Evolutionary conservation across 306 rosid species (phyloP).

Genomic region (Prinsepia uniflora): DNA sequence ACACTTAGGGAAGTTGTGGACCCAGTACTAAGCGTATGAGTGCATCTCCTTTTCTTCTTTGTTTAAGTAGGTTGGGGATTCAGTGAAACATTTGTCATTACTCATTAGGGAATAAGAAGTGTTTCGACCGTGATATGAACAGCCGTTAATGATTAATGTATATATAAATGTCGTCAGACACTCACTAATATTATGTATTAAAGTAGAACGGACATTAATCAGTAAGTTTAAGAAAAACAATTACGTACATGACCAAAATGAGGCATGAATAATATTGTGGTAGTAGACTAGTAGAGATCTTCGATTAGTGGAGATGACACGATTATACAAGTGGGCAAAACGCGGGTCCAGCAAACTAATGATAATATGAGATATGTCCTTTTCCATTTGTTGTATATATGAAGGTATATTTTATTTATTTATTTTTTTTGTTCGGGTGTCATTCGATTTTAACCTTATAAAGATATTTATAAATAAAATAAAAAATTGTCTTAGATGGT

Average conservation of each 20-base stretch:
- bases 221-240: background rate
- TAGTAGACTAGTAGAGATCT: background rate
- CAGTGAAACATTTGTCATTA: slow-evolving; percentile 48
- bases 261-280: slow-evolving; percentile 10
- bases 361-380: slow-evolving; percentile 8
- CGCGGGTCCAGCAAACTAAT: slow-evolving; percentile 25
- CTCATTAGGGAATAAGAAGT: slow-evolving; percentile 50
- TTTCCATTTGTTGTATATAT: too few relatives aligned
- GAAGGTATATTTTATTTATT: too few relatives aligned
- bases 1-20: background rate
- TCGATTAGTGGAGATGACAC: slow-evolving; percentile 10
- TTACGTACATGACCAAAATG: background rate
- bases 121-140: slow-evolving; percentile 10
- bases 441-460: slow-evolving; percentile 19
- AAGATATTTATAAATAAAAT: background rate
- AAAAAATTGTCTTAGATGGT: slow-evolving; percentile 20
- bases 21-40: slow-evolving; percentile 9
- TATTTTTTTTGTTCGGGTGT: background rate
- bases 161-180: background rate
- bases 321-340: slow-evolving; percentile 43
- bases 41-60: slow-evolving; percentile 29
- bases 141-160: too few relatives aligned
- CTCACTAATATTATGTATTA: background rate
- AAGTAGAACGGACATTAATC: slow-evolving; percentile 38
- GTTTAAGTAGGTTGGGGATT: slow-evolving; percentile 51